Conservation (phyloP, 345 rosid genomes). For the Rhodamnia rubescens region DNA sequence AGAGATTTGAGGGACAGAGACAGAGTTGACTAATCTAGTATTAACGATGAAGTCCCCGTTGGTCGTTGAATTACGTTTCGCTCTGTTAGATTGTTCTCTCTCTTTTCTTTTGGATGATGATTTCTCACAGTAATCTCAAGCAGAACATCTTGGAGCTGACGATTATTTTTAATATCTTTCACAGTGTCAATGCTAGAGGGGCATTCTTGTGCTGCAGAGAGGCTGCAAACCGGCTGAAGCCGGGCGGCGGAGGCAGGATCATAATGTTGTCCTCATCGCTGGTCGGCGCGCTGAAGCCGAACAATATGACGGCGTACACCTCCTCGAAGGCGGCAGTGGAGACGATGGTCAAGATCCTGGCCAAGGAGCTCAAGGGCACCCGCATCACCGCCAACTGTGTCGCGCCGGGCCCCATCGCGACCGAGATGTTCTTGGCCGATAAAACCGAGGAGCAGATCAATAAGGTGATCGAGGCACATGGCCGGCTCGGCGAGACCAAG, state of each 20-base stretch:
- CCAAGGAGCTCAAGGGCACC: constrained; percentile 15
- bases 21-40: too few relatives aligned
- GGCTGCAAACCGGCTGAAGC: constrained; percentile 3
- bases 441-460: constrained; percentile 3
- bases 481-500: constrained; percentile 5
- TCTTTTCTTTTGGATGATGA: not conserved
- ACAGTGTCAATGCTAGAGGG: not conserved
- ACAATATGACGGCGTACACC: not conserved
- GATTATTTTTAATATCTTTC: not conserved
- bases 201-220: constrained; percentile 11
- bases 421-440: constrained; percentile 3
- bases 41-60: too few relatives aligned
- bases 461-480: not conserved
- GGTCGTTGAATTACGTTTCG: too few relatives aligned
- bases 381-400: constrained; percentile 1
- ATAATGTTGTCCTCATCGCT: not conserved
- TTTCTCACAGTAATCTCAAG: not conserved
- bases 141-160: not conserved
- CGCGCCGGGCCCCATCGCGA: not conserved
- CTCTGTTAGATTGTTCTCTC: too few relatives aligned
- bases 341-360: constrained; percentile 6
- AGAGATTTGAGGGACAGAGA: too few relatives aligned
- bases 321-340: constrained; percentile 7
- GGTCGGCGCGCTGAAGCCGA: not conserved
- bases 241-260: constrained; percentile 9